Percentiles rank a stretch among this genome's conserved stretches.
phyloP scores from a whole-genome alignment of 2,329 filamentous ascomycete genomes.

The Fusarium devonianum region DNA sequence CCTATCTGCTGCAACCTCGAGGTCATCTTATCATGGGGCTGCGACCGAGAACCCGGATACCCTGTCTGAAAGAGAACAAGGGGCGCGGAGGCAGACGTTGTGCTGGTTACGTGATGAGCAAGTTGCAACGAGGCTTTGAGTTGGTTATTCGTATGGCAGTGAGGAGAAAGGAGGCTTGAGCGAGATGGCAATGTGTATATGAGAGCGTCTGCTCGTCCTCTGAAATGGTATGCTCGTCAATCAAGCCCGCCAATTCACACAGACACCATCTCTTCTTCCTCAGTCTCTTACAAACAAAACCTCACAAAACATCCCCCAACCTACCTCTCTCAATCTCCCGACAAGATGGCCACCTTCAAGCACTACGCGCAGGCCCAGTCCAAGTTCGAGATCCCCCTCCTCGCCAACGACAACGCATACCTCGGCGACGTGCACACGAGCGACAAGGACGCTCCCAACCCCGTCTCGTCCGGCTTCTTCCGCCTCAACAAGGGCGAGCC shows the following conservation, averaged over 20 bases:
- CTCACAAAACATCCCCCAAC: not conserved
- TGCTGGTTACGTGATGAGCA: slow-evolving; percentile 3
- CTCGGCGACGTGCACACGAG: slow-evolving; percentile 68
- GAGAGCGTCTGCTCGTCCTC: slow-evolving; percentile 16
- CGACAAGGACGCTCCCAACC: slow-evolving; percentile 63
- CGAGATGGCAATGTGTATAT: slow-evolving; percentile 16
- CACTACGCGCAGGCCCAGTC: slow-evolving; percentile 66
- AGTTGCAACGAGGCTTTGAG: not conserved
- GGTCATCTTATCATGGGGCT: slow-evolving; percentile 18
- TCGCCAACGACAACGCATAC: slow-evolving; percentile 73
- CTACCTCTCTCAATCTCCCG: not conserved
- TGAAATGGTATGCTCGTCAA: not conserved
- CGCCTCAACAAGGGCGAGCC: slow-evolving; percentile 72
- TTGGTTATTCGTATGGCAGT: not conserved
- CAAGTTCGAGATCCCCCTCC: slow-evolving; percentile 68
- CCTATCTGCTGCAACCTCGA: slow-evolving; percentile 18
- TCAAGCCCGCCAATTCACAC: slow-evolving; percentile 4
- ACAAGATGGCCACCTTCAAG: slow-evolving; percentile 52
- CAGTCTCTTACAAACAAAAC: not conserved
- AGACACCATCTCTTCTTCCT: not conserved
- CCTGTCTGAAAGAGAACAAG: slow-evolving; percentile 24
- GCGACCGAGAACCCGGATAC: not conserved
- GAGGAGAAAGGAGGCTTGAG: not conserved
- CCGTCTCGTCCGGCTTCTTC: slow-evolving; percentile 71
- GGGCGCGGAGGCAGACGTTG: not conserved